These are phyloP conservation scores for Magnusiomyces fungicola DNA, from an alignment of 1,139 yeast species.

Conservation along the genomic window DNA sequence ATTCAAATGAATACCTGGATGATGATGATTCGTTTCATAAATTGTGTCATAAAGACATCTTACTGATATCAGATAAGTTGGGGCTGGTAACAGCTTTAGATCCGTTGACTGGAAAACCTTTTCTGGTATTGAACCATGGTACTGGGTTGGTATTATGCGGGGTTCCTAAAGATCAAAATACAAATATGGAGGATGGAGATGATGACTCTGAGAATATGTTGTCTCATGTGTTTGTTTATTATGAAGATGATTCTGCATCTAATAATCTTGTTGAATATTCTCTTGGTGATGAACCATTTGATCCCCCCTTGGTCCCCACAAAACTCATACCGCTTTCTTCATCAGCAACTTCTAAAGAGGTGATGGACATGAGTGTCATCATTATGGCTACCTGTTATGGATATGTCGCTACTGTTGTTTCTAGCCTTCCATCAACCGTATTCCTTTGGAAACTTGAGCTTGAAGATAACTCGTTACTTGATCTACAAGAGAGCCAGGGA, in stretches of 20 bases:
- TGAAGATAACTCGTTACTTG: background rate
- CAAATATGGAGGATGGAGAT: background rate
- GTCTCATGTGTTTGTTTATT: background rate
- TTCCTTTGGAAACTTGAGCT: conserved; percentile 15
- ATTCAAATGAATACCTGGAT: background rate
- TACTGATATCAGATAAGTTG: background rate
- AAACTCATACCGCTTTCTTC: background rate
- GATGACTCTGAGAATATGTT: background rate
- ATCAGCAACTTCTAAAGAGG: background rate
- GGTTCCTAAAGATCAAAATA: background rate
- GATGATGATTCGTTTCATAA: background rate
- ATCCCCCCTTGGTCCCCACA: background rate
- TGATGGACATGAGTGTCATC: background rate
- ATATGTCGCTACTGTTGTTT: conserved; percentile 16
- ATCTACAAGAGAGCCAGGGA: background rate
- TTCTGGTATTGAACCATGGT: background rate
- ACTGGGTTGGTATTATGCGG: conserved; percentile 1
- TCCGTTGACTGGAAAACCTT: conserved; percentile 1
- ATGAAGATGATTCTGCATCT: background rate
- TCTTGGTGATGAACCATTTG: background rate
- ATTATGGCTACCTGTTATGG: background rate
- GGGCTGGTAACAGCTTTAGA: conserved; percentile 1
- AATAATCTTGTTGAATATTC: background rate
- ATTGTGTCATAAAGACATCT: background rate
- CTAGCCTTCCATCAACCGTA: conserved; percentile 15